These are phyloP conservation scores for Kandelia obovata DNA, from an alignment of 345 rosid genomes.

Conservation along the genomic window DNA sequence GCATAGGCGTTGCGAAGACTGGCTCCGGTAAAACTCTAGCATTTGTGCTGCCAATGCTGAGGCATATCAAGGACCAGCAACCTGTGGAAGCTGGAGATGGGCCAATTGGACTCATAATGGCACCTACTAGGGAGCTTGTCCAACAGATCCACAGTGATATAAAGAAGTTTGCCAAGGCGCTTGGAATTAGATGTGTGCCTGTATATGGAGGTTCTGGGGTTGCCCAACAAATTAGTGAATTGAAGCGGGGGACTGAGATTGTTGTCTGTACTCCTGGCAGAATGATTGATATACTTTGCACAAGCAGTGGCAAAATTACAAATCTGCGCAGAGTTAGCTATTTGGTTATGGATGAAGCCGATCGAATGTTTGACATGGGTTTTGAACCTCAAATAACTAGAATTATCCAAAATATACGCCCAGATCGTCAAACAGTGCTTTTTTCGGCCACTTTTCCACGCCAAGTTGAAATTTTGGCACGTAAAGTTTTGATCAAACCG, in stretches of 20 bases:
- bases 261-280: constrained; percentile 98
- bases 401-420: constrained; percentile 87
- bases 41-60: constrained; percentile 94
- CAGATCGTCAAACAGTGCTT: constrained; percentile 88
- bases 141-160: constrained; percentile 96
- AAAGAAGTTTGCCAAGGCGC: constrained; percentile 67
- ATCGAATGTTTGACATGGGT: constrained; percentile 98
- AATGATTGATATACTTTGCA: constrained; percentile 96
- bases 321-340: constrained; percentile 82
- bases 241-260: constrained; percentile 91
- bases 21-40: constrained; percentile 98
- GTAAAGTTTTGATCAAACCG: constrained; percentile 77
- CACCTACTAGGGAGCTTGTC: constrained; percentile 98
- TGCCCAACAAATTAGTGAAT: constrained; percentile 95
- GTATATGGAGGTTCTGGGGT: constrained; percentile 98
- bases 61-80: constrained; percentile 98
- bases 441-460: constrained; percentile 98
- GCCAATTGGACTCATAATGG: constrained; percentile 94
- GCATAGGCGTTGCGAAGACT: constrained; percentile 95
- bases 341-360: constrained; percentile 97
- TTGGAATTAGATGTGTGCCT: constrained; percentile 84
- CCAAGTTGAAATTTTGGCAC: constrained; percentile 92
- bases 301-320: constrained; percentile 87
- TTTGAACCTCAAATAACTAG: constrained; percentile 94
- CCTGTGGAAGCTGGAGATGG: constrained; percentile 96